Evolutionary conservation across 2,329 filamentous ascomycete genomes (phyloP).

Genomic region (Penicillium paneum): DNA sequence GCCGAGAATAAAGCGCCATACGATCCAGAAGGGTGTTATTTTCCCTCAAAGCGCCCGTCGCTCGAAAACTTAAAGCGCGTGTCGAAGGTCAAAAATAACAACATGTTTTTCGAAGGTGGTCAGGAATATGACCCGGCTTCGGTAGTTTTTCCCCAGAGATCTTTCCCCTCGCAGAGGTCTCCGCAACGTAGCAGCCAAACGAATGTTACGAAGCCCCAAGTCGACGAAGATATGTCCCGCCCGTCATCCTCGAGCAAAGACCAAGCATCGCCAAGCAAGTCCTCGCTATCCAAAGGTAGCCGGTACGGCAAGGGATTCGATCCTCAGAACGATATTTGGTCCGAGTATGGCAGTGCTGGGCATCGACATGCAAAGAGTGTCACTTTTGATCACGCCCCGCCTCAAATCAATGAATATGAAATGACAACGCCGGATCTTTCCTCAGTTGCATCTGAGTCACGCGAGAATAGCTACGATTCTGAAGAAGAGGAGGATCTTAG

Average conservation of each 20-base stretch:
- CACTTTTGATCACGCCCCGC: slow-evolving; percentile 90
- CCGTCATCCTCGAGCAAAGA: slow-evolving; percentile 63
- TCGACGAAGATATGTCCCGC: slow-evolving; percentile 26
- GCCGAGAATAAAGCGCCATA: slow-evolving; percentile 66
- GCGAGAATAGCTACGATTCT: slow-evolving; percentile 90
- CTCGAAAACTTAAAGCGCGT: slow-evolving; percentile 94
- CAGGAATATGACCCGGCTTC: slow-evolving; percentile 85
- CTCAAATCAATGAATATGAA: slow-evolving; percentile 95
- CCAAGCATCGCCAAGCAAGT: slow-evolving; percentile 79
- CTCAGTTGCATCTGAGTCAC: slow-evolving; percentile 81
- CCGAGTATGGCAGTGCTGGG: slow-evolving; percentile 55
- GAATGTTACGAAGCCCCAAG: slow-evolving; percentile 59
- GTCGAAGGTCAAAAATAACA: slow-evolving; percentile 96
- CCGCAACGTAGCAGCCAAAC: slow-evolving; percentile 63
- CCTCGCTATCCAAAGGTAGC: slow-evolving; percentile 69
- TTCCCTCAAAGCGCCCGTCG: slow-evolving; percentile 77
- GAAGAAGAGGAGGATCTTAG: slow-evolving; percentile 68
- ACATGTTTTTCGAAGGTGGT: slow-evolving; percentile 90
- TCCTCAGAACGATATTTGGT: slow-evolving; percentile 65
- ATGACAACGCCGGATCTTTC: slow-evolving; percentile 97
- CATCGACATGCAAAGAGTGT: slow-evolving; percentile 93
- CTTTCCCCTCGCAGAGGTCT: slow-evolving; percentile 63
- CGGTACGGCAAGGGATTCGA: slow-evolving; percentile 61
- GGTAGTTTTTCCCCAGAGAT: slow-evolving; percentile 74
- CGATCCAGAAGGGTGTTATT: slow-evolving; percentile 62